Conservation (phyloP, 306 rosid species). For the Quercus alba region DNA sequence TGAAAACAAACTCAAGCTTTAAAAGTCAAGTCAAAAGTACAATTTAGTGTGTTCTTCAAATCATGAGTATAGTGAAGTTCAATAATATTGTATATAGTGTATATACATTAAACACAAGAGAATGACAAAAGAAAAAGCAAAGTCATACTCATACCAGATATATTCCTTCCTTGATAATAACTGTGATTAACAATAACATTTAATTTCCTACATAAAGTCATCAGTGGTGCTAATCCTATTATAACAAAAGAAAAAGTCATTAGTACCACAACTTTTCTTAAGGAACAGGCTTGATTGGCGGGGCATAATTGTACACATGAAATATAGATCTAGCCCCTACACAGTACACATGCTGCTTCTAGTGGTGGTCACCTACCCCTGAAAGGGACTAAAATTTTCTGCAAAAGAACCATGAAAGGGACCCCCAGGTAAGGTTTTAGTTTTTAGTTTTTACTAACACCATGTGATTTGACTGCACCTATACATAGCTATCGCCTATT, state of each 20-base stretch:
- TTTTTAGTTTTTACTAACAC: too few relatives aligned
- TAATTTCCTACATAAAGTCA: not conserved
- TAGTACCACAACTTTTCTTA: not conserved
- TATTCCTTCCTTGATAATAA: not conserved
- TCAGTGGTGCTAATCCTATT: too few relatives aligned
- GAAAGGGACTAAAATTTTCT: too few relatives aligned
- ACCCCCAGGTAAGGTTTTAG: not conserved
- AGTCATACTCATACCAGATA: not conserved
- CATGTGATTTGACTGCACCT: not conserved
- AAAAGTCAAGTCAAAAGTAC: too few relatives aligned
- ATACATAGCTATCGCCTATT: not conserved
- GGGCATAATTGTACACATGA: not conserved
- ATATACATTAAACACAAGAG: not conserved
- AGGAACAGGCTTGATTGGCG: not conserved
- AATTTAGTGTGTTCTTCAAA: too few relatives aligned
- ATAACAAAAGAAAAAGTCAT: not conserved
- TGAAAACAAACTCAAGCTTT: too few relatives aligned
- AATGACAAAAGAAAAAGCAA: not conserved
- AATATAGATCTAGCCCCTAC: not conserved
- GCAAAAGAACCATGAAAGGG: not conserved
- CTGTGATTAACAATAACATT: not conserved
- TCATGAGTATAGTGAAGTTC: too few relatives aligned
- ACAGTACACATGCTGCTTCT: not conserved
- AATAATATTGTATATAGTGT: not conserved
- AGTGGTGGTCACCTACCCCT: not conserved